Evolutionary conservation across 2,329 filamentous ascomycete genomes (phyloP), one percentile per base, ranked within the genome.

Genomic region (Daldinia sp.): DNA sequence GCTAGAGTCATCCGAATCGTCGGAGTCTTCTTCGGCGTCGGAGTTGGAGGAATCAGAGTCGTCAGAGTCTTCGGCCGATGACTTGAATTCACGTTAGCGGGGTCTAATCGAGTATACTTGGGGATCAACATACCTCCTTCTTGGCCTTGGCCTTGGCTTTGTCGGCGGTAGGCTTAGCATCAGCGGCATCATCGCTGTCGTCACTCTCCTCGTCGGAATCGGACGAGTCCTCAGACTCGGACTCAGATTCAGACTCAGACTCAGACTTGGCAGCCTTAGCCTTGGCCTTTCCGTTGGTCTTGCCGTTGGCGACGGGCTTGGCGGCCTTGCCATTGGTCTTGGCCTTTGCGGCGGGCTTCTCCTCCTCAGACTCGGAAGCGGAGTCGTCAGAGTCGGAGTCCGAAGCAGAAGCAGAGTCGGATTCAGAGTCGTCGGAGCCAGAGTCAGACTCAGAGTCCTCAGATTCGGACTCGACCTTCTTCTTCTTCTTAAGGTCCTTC

Each of bases 401-500:
- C 7, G 39, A 43, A 43, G 39, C 39, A 13, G 39, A 45, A 27
- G 39, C 21, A 30, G 58, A 51, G 51, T 66, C 69, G 8, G 65
- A 68, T 3, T 68, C 69, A 17, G 70, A 71, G 11, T 58, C 63
- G 9, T 74, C 68, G 25, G 63, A 65, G 5, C 69, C 70, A 8
- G 71, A 72, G 30, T 67, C 69, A 19, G 64, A 66, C 11, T 72
- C 71, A 25, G 71, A 77, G 25, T 73, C 75, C 23, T 77, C 75
- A 51, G 71, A 76, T 11, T 80, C 79, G 53, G 77, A 76, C 37
- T 73, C 74, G 70, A 74, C 74, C 71, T 75, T 75, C 73, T 76
- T 76, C 65, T 73, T 71, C 45, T 43, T 51, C 57, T 58, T 59
- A 56, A 71, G 71, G 48, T 76, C 75, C 73, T 80, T 75, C 73